phyloP scores from a whole-genome alignment of 2,329 filamentous ascomycete genomes.

The Apiospora malaysiana region DNA sequence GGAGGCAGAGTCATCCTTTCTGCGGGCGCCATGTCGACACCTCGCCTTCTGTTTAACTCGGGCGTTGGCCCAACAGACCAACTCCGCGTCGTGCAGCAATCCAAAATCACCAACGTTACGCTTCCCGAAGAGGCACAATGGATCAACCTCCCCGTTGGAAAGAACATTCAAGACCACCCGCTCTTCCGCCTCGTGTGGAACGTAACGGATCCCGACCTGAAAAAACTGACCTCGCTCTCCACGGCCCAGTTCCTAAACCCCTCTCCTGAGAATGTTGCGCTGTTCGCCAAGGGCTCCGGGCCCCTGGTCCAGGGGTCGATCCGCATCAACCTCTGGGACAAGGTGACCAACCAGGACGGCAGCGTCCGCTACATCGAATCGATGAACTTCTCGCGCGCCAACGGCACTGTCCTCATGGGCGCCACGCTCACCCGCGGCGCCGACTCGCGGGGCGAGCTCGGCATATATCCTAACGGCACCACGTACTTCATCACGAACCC shows the following conservation, averaged over 20 bases:
- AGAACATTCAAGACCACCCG: constrained; percentile 63
- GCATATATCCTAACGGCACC: constrained; percentile 32
- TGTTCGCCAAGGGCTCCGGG: constrained; percentile 33
- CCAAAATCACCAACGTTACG: constrained; percentile 48
- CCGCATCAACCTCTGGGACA: constrained; percentile 34
- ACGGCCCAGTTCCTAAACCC: constrained; percentile 26
- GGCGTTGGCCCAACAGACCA: constrained; percentile 71
- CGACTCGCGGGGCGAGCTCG: constrained; percentile 32
- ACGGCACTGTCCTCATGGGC: constrained; percentile 30
- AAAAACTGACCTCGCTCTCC: constrained; percentile 7
- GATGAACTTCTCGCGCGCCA: constrained; percentile 29
- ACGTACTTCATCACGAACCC: constrained; percentile 32
- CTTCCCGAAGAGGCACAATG: constrained; percentile 58
- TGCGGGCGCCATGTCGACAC: constrained; percentile 71
- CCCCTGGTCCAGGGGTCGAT: constrained; percentile 32
- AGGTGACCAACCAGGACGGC: constrained; percentile 31
- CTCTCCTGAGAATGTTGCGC: constrained; percentile 25
- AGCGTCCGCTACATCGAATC: constrained; percentile 34
- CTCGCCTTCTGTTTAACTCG: constrained; percentile 73
- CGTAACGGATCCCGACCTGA: not conserved
- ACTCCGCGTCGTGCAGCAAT: constrained; percentile 53
- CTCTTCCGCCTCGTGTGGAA: constrained; percentile 35
- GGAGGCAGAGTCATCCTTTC: constrained; percentile 72
- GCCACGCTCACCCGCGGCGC: constrained; percentile 35
- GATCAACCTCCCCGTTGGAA: constrained; percentile 65